Base-by-base conservation (phyloP, 208 protist species). In the Lotmaria passim region DNA sequence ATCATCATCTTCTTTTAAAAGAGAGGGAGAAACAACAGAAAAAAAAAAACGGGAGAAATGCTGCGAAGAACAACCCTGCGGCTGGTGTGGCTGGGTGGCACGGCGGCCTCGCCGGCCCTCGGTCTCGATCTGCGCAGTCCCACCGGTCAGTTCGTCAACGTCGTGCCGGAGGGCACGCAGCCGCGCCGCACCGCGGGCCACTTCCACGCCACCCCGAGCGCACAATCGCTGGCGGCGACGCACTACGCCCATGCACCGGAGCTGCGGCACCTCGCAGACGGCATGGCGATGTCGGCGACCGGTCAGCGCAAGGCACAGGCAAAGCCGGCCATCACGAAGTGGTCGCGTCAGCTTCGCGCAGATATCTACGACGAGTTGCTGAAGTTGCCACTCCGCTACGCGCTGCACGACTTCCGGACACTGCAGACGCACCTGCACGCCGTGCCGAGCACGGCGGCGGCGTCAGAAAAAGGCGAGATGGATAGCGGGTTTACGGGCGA, bases 351-450 rank as follows among this genome's bases (percentile, higher is more conserved):
- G 5, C 83, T 96, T 1, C 84, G 87, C 6, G 74, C 83, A 8
- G 88, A 93, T 33, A 78, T 96, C 47, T 96, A 96, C 79, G 91
- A 94, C 47, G 91, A 96, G 60, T 70, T 96, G 44, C 62, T 94
- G 57, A 96, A 96, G 72, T 71, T 96, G 19, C 91, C 91, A 11
- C 61, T 96, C 44, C 86, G 91, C 11, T 96, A 79, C 66, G 77
- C 79, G 41, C 76, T 96, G 48, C 91, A 96, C 53, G 78, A 83
- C 69, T 96, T 94, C 61, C 59, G 57, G 15, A 75, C 53, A 23
- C 76, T 96, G 24, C 73, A 80, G 33, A 67, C 68, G 28, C 85
- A 88, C 67, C 36, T 83, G 3, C 64, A 75, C 41, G 63, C 59
- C 4, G 38, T 73, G n/a, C 69, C 61, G n/a, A 21, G 11, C 2